These are phyloP conservation scores for Nannizzia gypsea DNA, from an alignment of 2,329 filamentous ascomycete genomes.

Conservation along the genomic window DNA sequence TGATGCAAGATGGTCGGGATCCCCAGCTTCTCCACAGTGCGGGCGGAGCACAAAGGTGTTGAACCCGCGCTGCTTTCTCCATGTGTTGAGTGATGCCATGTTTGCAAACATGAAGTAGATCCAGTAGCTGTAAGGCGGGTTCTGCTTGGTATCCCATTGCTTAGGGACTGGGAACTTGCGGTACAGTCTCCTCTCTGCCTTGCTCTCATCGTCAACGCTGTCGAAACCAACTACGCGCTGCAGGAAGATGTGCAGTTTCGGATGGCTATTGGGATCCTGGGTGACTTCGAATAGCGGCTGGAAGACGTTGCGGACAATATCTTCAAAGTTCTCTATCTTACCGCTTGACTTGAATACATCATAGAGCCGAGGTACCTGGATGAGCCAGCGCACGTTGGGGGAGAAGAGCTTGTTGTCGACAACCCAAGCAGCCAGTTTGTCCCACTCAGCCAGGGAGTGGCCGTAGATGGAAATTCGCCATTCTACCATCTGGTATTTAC, in stretches of 20 bases:
- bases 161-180: slow-evolving; percentile 87
- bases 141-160: slow-evolving; percentile 82
- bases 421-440: slow-evolving; percentile 93
- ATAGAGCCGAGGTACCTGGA: slow-evolving; percentile 87
- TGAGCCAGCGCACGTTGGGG: slow-evolving; percentile 92
- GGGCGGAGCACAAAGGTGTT: slow-evolving; percentile 89
- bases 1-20: slow-evolving; percentile 89
- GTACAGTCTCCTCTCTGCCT: slow-evolving; percentile 85
- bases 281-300: slow-evolving; percentile 91
- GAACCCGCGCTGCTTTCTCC: slow-evolving; percentile 82
- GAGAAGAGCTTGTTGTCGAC: slow-evolving; percentile 97
- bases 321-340: slow-evolving; percentile 79
- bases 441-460: slow-evolving; percentile 85
- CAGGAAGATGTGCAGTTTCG: slow-evolving; percentile 87
- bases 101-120: slow-evolving; percentile 96
- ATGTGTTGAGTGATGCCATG: slow-evolving; percentile 81
- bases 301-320: slow-evolving; percentile 84
- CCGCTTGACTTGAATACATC: slow-evolving; percentile 88
- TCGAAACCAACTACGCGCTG: slow-evolving; percentile 95
- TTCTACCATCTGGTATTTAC: slow-evolving; percentile 99
- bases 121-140: slow-evolving; percentile 98
- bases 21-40: slow-evolving; percentile 92
- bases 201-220: slow-evolving; percentile 96
- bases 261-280: slow-evolving; percentile 70
- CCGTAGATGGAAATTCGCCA: slow-evolving; percentile 98